Conservation (phyloP, 495 filamentous ascomycete genomes). For the Penicillium alfredii region DNA sequence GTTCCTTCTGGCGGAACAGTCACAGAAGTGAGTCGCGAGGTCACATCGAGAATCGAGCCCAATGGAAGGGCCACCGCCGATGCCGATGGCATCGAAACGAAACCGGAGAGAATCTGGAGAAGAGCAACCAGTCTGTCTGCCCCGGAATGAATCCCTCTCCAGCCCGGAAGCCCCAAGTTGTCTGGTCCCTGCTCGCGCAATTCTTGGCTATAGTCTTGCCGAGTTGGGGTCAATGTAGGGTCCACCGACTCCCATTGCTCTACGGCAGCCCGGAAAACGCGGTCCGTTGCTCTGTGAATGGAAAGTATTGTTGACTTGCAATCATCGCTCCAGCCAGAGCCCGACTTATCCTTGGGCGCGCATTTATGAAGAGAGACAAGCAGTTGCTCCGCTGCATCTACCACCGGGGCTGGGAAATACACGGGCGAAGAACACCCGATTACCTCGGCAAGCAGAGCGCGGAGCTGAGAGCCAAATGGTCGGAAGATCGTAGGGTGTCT, state of each 20-base stretch:
- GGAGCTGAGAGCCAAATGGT: conserved; percentile 63
- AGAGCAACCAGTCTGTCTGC: conserved; percentile 60
- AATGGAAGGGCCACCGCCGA: conserved; percentile 57
- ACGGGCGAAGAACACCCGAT: conserved; percentile 25
- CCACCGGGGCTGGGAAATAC: conserved; percentile 43
- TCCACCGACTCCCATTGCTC: conserved; percentile 71
- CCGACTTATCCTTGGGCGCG: conserved; percentile 64
- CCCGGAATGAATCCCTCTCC: conserved; percentile 68
- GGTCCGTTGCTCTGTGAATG: conserved; percentile 62
- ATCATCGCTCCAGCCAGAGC: conserved; percentile 66
- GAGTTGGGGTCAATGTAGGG: conserved; percentile 14
- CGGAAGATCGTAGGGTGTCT: conserved; percentile 75
- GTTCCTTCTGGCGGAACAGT: conserved; percentile 46
- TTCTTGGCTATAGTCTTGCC: conserved; percentile 32
- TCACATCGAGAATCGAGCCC: conserved; percentile 57
- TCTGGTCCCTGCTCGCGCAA: conserved; percentile 33
- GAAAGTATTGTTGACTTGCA: conserved; percentile 52
- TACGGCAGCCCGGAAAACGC: conserved; percentile 66
- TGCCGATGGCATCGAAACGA: conserved; percentile 54
- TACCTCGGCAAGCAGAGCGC: conserved; percentile 47
- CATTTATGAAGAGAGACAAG: conserved; percentile 66
- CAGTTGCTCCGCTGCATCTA: conserved; percentile 51
- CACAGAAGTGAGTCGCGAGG: conserved; percentile 62
- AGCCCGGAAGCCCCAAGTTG: conserved; percentile 52
- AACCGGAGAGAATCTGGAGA: conserved; percentile 48